Conservation (phyloP, 441 rosid genomes). For the Euphorbia corollata region DNA sequence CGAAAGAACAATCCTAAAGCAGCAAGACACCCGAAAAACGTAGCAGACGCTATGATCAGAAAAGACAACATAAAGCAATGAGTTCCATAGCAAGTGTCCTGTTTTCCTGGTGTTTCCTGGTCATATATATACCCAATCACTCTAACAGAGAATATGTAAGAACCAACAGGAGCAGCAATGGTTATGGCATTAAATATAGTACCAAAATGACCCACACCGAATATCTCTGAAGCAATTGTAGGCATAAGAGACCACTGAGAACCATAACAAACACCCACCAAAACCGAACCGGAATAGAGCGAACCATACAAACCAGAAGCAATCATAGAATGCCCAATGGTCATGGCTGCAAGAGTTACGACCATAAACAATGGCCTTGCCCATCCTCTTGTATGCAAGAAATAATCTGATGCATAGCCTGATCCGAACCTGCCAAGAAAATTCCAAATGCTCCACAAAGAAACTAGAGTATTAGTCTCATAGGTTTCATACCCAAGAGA, state of each 20-base stretch:
- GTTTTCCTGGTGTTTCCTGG: constrained; percentile 39
- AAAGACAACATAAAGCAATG: constrained; percentile 46
- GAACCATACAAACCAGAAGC: constrained; percentile 50
- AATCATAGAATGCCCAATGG: constrained; percentile 41
- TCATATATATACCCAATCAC: constrained; percentile 66
- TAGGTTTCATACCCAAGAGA: constrained; percentile 51
- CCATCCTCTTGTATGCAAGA: constrained; percentile 43
- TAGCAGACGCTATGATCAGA: constrained; percentile 44
- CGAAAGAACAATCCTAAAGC: constrained; percentile 34
- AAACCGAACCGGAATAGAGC: constrained; percentile 43
- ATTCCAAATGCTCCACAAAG: constrained; percentile 66
- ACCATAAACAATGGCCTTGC: constrained; percentile 52
- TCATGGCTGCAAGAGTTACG: constrained; percentile 43
- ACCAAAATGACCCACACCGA: constrained; percentile 60
- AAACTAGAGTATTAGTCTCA: constrained; percentile 46
- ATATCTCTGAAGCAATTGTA: constrained; percentile 57
- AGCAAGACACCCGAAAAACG: constrained; percentile 36
- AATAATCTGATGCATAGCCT: constrained; percentile 45
- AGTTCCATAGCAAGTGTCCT: constrained; percentile 36
- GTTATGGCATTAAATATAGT: constrained; percentile 67
- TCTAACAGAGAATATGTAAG: constrained; percentile 61
- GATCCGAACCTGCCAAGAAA: constrained; percentile 62
- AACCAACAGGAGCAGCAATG: constrained; percentile 65
- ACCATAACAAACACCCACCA: constrained; percentile 69
- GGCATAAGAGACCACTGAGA: constrained; percentile 83